Evolutionary conservation across 2,329 filamentous ascomycete species (phyloP).

Genomic region (Clarireedia hainanense): DNA sequence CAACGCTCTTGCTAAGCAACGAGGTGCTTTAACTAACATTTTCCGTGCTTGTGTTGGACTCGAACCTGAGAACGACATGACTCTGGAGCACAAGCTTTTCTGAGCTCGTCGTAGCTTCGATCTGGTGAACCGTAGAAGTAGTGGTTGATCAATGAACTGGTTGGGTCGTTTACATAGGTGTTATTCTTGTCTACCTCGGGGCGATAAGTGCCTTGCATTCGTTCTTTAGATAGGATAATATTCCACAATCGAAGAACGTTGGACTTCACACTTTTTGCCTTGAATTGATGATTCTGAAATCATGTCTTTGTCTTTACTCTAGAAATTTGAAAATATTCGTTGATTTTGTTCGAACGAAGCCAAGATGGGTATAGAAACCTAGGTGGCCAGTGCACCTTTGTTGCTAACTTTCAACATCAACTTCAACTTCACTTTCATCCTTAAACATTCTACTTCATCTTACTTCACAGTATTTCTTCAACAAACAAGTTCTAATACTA

Average conservation of each 20-base stretch:
- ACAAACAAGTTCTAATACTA: slow-evolving; percentile 25
- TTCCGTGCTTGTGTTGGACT: slow-evolving; percentile 96
- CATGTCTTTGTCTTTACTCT: too few species aligned
- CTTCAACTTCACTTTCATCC: not conserved
- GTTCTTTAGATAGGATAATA: slow-evolving; percentile 21
- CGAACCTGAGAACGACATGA: slow-evolving; percentile 98
- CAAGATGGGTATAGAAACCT: not conserved
- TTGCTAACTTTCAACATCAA: not conserved
- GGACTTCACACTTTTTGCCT: not conserved
- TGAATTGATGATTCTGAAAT: not conserved
- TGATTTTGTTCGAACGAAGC: not conserved
- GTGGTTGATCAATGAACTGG: not conserved
- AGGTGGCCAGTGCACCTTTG: not conserved
- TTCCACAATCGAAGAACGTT: not conserved
- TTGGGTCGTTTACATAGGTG: slow-evolving; percentile 2
- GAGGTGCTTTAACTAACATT: slow-evolving; percentile 90
- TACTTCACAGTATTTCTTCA: not conserved
- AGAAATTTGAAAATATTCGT: too few species aligned
- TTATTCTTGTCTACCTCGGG: slow-evolving; percentile 19
- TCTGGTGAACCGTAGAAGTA: not conserved
- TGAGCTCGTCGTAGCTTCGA: slow-evolving; percentile 32
- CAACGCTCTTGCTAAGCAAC: slow-evolving; percentile 94
- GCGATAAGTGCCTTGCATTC: slow-evolving; percentile 28
- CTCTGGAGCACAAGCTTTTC: slow-evolving; percentile 96
- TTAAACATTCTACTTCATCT: not conserved